These are phyloP conservation scores for Ceratocystis alfenasii DNA, from an alignment of 2,329 filamentous ascomycete species.

Conservation along the genomic window DNA sequence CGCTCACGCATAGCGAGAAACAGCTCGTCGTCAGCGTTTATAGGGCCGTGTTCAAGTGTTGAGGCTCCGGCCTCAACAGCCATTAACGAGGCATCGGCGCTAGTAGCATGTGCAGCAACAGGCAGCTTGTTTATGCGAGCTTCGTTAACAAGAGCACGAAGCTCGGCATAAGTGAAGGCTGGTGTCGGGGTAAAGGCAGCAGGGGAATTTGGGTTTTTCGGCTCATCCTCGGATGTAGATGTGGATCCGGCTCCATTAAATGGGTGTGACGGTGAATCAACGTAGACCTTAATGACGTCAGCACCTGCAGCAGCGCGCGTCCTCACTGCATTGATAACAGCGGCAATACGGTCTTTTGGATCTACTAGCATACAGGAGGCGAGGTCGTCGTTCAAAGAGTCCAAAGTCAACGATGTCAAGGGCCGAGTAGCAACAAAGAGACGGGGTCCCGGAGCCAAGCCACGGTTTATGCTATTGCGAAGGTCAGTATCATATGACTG, in stretches of 20 bases:
- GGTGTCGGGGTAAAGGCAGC: constrained; percentile 27
- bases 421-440: constrained; percentile 44
- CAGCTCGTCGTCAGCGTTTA: constrained; percentile 31
- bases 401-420: constrained; percentile 37
- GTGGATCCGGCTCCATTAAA: constrained; percentile 33
- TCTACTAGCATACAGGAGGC: constrained; percentile 26
- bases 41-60: constrained; percentile 36
- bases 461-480: constrained; percentile 43
- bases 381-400: constrained; percentile 24
- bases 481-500: constrained; percentile 39
- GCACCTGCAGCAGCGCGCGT: constrained; percentile 38
- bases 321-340: constrained; percentile 36
- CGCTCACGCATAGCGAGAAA: constrained; percentile 35
- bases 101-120: constrained; percentile 35
- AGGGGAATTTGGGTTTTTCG: constrained; percentile 28
- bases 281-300: constrained; percentile 42
- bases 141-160: constrained; percentile 39
- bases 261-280: constrained; percentile 36
- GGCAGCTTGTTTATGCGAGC: constrained; percentile 33
- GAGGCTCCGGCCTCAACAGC: constrained; percentile 37
- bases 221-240: constrained; percentile 27
- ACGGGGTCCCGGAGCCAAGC: constrained; percentile 42
- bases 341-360: constrained; percentile 37
- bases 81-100: constrained; percentile 34
- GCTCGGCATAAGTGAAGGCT: constrained; percentile 39